Evolutionary conservation across 2,329 filamentous ascomycete species (phyloP), one percentile per base, ranked within the genome.

Genomic region (Blastomyces emzantsi): DNA sequence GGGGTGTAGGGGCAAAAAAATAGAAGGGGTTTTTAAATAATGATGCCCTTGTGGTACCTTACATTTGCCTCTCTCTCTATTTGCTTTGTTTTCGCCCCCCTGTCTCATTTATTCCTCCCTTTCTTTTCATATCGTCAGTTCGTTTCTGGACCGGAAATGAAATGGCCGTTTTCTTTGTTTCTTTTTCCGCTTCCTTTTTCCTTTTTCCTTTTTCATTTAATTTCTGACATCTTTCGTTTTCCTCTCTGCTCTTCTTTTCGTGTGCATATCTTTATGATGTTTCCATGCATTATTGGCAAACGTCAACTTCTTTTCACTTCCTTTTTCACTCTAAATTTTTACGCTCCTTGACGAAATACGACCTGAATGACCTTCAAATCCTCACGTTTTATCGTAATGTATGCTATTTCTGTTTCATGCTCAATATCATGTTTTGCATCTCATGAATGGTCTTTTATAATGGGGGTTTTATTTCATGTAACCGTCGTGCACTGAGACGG

Each of bases 261-360:
- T 59, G 36, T 59, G 36, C 25, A 43, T 59, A 28, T 59, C n/a
- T 25, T 59, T 59, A 15, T 51, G n/a, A 51, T 25, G 15, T 45
- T 43, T 13, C 11, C 17, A 25, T 43, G n/a, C 22, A 25, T 19
- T 59, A 9, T 43, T 43, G 19, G 33, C 19, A 28, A 28, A 28
- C n/a, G 2, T 43, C 25, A 36, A 28, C 17, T 45, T 59, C 36
- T 5, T 33, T 59, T 36, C 4, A 22, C n/a, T 22, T 45, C 41
- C 6, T 3, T 54, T 11, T 36, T 13, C 17, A 7, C 2, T 30
- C 11, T 15, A 30, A 54, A 7, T 17, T 17, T 33, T 33, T 55
- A 36, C 19, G 28, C 15, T n/a, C 28, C 15, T 39, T 59, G 30
- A 59, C 36, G 56, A 59, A 25, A 41, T 43, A 28, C 19, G 56